Evolutionary conservation across 768 basidiomycete genomes (phyloP), one percentile per base, ranked within the genome.

Genomic region (Naganishia kalamii): DNA sequence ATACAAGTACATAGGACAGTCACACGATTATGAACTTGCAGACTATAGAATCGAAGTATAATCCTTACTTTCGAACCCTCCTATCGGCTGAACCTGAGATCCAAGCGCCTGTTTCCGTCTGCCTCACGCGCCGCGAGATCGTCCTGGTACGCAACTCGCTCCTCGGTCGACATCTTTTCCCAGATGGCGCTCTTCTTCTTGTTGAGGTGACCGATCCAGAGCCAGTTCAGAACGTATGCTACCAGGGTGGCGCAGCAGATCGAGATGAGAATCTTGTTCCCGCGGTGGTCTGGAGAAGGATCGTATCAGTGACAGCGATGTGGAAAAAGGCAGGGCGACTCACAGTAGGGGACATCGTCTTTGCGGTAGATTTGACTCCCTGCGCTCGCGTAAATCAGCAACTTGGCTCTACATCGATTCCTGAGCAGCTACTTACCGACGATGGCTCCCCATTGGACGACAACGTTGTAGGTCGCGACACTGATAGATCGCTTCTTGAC

Each of bases 221-320:
- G 35, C 37, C 59, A 52, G 4, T 82, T 83, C 17, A 79, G 67
- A 27, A 81, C 77, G 70, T 85, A 86, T 3, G 86, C 71, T 23
- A 73, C 74, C 57, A 86, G 81, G 67, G 86, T 85, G 78, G 84
- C 82, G 48, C 70, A 80, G 46, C 80, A 80, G 51, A 87, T 80
- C n/a, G 77, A 81, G 43, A 87, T 83, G 27, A 87, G 80, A 23
- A 75, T 80, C 23, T 81, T 78, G 70, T 86, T 87, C 49, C 85
- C 87, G 44, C 81, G 80, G 72, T 84, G 84, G 72, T 87, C 54
- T 57, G 23, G 19, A 27, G 5, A 41, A 4, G 2, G 23, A 15
- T 0, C 21, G 5, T 5, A n/a, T 57, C 23, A 40, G 54, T 5
- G 54, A 23, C 19, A 13, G 27, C 11, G 21, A 63, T 6, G 5